Evolutionary conservation across 371 early-diverging fungal species (phyloP).

Genomic region (Mucor plumbeus): DNA sequence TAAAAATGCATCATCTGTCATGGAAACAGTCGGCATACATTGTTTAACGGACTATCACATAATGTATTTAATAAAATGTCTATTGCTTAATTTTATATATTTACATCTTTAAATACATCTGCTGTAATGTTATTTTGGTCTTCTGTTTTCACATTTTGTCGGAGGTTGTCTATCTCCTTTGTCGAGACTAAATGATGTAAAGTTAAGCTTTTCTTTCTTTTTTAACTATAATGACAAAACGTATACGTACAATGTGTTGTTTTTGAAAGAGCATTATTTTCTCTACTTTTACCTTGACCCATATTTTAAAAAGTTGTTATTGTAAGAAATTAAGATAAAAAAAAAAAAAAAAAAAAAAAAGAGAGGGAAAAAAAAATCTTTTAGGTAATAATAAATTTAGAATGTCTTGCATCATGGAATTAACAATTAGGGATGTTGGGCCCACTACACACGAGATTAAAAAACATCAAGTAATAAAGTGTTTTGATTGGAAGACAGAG

Average conservation of each 20-base stretch:
- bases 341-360: slow-evolving; percentile 16
- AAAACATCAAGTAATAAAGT: not conserved
- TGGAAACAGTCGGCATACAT: slow-evolving; percentile 56
- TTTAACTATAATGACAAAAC: not conserved
- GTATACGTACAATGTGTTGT: slow-evolving; percentile 58
- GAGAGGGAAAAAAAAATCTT: not conserved
- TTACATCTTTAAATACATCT: slow-evolving; percentile 77
- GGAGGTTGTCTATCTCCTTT: slow-evolving; percentile 69
- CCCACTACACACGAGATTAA: not conserved
- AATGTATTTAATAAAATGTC: not conserved
- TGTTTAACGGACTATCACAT: slow-evolving; percentile 44
- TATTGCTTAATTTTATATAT: not conserved
- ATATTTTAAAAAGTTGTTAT: slow-evolving; percentile 25
- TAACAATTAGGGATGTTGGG: not conserved
- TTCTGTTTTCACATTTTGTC: slow-evolving; percentile 64
- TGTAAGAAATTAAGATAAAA: not conserved
- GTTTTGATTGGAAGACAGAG: not conserved
- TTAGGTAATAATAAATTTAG: not conserved
- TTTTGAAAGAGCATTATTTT: slow-evolving; percentile 57
- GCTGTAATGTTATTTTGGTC: slow-evolving; percentile 65
- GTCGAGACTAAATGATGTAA: slow-evolving; percentile 32
- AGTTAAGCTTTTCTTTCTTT: not conserved
- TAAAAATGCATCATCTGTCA: slow-evolving; percentile 75
- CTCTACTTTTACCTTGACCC: slow-evolving; percentile 67
- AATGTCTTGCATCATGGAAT: slow-evolving; percentile 5